phyloP scores from a whole-genome alignment of 129 eudicot species.

The Lactuca saligna region DNA sequence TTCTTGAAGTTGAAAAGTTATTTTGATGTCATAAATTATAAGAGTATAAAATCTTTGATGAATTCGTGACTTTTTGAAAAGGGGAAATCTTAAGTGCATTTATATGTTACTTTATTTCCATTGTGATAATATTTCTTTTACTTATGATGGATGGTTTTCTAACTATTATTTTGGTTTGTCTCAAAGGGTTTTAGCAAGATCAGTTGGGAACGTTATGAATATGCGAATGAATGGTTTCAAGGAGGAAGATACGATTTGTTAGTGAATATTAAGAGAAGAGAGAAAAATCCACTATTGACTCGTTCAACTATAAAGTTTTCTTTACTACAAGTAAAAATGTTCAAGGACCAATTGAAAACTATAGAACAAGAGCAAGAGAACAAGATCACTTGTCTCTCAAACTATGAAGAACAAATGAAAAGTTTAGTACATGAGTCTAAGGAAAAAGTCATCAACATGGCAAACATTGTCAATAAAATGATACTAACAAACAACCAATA shows the following conservation, averaged over 20 bases:
- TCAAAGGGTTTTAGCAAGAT: conserved; percentile 24
- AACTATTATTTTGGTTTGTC: not conserved
- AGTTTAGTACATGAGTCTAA: not conserved
- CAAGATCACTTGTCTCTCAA: conserved; percentile 4
- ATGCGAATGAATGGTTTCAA: conserved; percentile 32
- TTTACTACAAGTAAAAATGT: conserved; percentile 1
- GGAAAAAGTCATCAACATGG: conserved; percentile 9
- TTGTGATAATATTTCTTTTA: not conserved
- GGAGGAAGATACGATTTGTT: conserved; percentile 7
- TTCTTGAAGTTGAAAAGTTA: not conserved
- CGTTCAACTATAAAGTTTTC: not conserved
- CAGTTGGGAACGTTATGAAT: conserved; percentile 21
- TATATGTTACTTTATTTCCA: not conserved
- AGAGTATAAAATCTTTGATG: too few relatives aligned
- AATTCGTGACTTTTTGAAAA: too few relatives aligned
- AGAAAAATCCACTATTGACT: not conserved
- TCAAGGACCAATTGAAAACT: conserved; percentile 9
- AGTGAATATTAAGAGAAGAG: conserved; percentile 16
- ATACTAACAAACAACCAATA: conserved; percentile 2
- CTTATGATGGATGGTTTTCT: not conserved
- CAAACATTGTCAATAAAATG: conserved; percentile 17
- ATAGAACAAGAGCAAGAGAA: conserved; percentile 23
- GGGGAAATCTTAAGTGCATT: not conserved
- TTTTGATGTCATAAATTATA: not conserved
- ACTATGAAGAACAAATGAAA: conserved; percentile 18